phyloP scores from a whole-genome alignment of 2,329 filamentous ascomycete genomes.

The Ophiognomonia clavigignenti-juglandacearum region DNA sequence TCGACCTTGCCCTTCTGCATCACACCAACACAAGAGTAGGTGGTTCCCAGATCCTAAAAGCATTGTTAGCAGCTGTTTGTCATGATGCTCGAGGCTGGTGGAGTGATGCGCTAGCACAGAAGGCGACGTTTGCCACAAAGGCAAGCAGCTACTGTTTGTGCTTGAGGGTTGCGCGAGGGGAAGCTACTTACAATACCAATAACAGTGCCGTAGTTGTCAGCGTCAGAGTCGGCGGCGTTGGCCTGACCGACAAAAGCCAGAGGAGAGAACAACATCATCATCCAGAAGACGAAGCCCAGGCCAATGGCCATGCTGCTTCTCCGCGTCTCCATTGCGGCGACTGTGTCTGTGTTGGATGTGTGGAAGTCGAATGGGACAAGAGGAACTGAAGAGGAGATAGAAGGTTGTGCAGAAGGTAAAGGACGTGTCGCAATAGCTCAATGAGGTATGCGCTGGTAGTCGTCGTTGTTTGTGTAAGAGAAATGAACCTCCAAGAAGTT shows the following conservation, averaged over 20 bases:
- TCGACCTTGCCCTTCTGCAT: constrained; percentile 95
- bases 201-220: constrained; percentile 78
- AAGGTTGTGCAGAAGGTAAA: constrained; percentile 17
- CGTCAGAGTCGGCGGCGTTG: constrained; percentile 65
- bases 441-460: constrained; percentile 8
- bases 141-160: constrained; percentile 11
- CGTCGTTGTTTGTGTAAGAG: neutral
- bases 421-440: constrained; percentile 7
- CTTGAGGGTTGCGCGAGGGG: neutral
- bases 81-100: neutral
- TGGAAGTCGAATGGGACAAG: constrained; percentile 19
- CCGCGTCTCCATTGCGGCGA: constrained; percentile 18
- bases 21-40: constrained; percentile 85
- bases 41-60: constrained; percentile 74
- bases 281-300: constrained; percentile 88
- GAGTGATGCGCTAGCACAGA: neutral
- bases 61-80: constrained; percentile 20
- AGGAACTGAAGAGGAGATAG: constrained; percentile 21
- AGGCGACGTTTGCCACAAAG: constrained; percentile 21
- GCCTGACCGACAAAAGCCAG: constrained; percentile 80
- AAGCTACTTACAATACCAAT: constrained; percentile 74
- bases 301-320: constrained; percentile 30
- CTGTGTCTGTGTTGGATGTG: constrained; percentile 3
- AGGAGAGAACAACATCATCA: constrained; percentile 82
- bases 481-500: neutral